Conservation (phyloP, 1,139 yeast genomes). For the Nadsonia commutata region DNA sequence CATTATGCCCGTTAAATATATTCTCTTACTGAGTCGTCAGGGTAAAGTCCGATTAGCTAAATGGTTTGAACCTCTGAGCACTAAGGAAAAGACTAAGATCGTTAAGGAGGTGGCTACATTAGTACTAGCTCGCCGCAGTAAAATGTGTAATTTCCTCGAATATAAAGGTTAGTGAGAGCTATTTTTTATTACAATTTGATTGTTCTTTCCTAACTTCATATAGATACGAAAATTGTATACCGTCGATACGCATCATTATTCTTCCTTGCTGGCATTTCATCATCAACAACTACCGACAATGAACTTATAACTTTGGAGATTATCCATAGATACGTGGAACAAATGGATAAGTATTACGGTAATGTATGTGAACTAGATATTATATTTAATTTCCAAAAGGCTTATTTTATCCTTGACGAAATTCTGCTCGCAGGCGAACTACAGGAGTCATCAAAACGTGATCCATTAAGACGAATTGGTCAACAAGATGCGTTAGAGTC, state of each 20-base stretch:
- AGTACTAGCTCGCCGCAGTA: conserved; percentile 71
- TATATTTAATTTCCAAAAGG: conserved; percentile 86
- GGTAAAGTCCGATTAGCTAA: conserved; percentile 87
- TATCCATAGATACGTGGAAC: conserved; percentile 88
- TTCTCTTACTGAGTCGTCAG: conserved; percentile 76
- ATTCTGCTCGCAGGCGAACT: conserved; percentile 66
- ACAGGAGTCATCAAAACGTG: conserved; percentile 72
- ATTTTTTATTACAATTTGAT: neutral
- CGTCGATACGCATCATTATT: conserved; percentile 86
- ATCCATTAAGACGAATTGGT: conserved; percentile 58
- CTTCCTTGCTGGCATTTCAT: conserved; percentile 74
- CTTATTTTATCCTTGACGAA: conserved; percentile 85
- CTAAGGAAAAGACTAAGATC: conserved; percentile 71
- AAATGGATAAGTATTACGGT: conserved; percentile 93
- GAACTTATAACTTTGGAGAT: conserved; percentile 76
- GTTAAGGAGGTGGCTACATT: conserved; percentile 77
- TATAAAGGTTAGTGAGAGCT: conserved; percentile 32
- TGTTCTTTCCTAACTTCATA: neutral
- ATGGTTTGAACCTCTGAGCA: conserved; percentile 77
- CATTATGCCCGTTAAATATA: conserved; percentile 58
- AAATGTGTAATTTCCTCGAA: conserved; percentile 93
- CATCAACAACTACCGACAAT: conserved; percentile 45
- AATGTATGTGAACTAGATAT: conserved; percentile 81
- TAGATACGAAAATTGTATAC: conserved; percentile 73
- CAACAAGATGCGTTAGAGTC: conserved; percentile 69